Conservation (phyloP, 2,329 filamentous ascomycete species). For the Fusarium sp. region DNA sequence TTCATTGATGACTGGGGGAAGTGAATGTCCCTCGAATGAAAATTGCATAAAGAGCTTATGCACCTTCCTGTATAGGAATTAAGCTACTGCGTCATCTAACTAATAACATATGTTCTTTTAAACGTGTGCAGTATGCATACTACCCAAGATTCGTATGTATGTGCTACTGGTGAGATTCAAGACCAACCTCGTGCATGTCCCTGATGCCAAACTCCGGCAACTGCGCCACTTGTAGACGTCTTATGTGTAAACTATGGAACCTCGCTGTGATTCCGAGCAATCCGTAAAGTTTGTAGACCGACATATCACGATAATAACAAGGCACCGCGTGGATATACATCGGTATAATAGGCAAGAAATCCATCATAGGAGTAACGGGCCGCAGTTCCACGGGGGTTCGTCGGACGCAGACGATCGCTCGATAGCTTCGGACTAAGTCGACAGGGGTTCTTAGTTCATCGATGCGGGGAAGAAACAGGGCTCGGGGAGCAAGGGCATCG, state of each 20-base stretch:
- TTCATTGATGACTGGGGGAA: constrained; percentile 2
- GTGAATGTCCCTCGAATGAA: background rate
- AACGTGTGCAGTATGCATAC: constrained; percentile 20
- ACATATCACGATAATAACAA: background rate
- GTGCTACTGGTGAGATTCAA: background rate
- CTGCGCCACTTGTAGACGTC: background rate
- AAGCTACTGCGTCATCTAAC: constrained; percentile 12
- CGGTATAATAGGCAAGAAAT: constrained; percentile 23
- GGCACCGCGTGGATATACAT: background rate
- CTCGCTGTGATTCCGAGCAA: background rate
- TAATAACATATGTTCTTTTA: constrained; percentile 22
- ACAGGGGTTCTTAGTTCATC: constrained; percentile 4
- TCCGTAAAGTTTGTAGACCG: background rate
- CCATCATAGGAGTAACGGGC: constrained; percentile 15
- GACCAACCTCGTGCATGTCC: background rate
- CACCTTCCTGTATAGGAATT: constrained; percentile 30
- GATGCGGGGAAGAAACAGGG: constrained; percentile 33
- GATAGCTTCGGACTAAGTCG: constrained; percentile 7
- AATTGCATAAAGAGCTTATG: constrained; percentile 2
- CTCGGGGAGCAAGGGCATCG: constrained; percentile 22
- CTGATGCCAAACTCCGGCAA: background rate
- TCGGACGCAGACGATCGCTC: constrained; percentile 33
- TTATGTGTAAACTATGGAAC: background rate
- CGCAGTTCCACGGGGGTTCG: constrained; percentile 39
- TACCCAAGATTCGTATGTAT: constrained; percentile 5